A percentile compares a stretch with the other conserved stretches of the same genome.
phyloP scores from a whole-genome alignment of 75 land plant genomes.

The Adiantum capillusveneris region DNA sequence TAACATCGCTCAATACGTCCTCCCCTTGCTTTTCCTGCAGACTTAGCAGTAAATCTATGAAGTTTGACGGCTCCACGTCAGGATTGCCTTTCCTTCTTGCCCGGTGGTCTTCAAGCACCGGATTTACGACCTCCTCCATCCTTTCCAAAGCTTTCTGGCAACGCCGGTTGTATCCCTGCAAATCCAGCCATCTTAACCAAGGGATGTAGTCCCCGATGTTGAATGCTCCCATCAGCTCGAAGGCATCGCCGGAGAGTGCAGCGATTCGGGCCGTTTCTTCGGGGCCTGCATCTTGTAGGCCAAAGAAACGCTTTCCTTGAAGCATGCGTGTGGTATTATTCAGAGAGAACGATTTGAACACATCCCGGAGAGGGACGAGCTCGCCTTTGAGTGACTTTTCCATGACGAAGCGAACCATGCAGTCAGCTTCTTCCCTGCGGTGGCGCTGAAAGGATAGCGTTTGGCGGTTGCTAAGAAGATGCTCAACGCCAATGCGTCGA shows the following conservation, averaged over 20 bases:
- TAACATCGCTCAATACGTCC: not conserved
- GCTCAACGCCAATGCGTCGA: slow-evolving; percentile 23
- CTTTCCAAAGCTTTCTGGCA: not conserved
- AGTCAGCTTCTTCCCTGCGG: slow-evolving; percentile 14
- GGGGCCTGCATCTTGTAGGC: slow-evolving; percentile 4
- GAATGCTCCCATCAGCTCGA: slow-evolving; percentile 19
- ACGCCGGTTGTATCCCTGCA: slow-evolving; percentile 20
- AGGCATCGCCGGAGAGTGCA: slow-evolving; percentile 13
- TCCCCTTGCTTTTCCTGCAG: not conserved
- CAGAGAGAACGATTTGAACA: slow-evolving; percentile 8
- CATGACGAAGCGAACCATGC: slow-evolving; percentile 1
- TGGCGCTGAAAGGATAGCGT: slow-evolving; percentile 16
- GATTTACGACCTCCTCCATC: not conserved
- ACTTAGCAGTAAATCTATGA: not conserved
- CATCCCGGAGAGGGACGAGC: slow-evolving; percentile 10
- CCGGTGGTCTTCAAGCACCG: not conserved
- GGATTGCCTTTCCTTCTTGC: not conserved
- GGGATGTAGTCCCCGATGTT: slow-evolving; percentile 40
- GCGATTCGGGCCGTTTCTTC: slow-evolving; percentile 2
- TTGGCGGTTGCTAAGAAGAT: slow-evolving; percentile 16
- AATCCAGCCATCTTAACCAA: slow-evolving; percentile 18
- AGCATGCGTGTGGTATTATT: slow-evolving; percentile 28
- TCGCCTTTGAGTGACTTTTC: slow-evolving; percentile 29
- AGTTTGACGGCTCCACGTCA: not conserved
- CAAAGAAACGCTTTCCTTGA: slow-evolving; percentile 20